These are phyloP conservation scores for Auricularia heimuer DNA, from an alignment of 768 basidiomycete species.

Conservation along the genomic window DNA sequence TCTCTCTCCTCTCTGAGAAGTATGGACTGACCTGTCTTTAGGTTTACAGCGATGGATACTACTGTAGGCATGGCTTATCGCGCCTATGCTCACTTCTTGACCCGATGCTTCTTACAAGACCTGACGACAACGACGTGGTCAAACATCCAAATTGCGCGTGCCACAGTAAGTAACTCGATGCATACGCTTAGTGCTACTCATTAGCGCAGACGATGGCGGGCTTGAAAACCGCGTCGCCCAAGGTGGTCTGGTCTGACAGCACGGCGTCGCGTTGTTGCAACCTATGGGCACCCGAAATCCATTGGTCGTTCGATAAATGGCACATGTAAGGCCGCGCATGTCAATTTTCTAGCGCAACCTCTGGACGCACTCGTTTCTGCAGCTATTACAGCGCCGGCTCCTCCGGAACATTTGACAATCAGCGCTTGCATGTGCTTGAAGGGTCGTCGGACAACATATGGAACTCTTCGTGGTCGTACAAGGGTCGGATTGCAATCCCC, in stretches of 20 bases:
- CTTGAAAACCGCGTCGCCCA: conserved; percentile 6
- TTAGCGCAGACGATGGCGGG: background rate
- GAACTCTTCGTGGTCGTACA: conserved; percentile 5
- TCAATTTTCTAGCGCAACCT: no score
- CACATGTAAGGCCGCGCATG: background rate
- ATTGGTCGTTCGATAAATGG: conserved; percentile 2
- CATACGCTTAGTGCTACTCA: background rate
- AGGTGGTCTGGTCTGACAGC: conserved; percentile 7
- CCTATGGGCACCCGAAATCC: conserved; percentile 8
- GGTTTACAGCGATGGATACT: conserved; percentile 6
- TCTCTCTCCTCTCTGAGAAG: background rate
- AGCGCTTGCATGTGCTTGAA: conserved; percentile 4
- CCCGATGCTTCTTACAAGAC: background rate
- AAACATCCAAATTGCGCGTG: conserved; percentile 3
- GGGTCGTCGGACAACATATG: conserved; percentile 2
- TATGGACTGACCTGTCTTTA: background rate
- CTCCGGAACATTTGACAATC: conserved; percentile 1
- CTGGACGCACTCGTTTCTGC: background rate
- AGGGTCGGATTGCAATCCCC: background rate
- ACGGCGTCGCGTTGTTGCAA: conserved; percentile 8
- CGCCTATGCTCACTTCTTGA: no score
- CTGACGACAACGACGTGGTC: conserved; percentile 4
- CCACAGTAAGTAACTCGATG: background rate
- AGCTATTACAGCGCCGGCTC: conserved; percentile 2
- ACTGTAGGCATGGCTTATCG: background rate